These are phyloP conservation scores for Mycosarcoma maydis DNA, from an alignment of 1,284 basidiomycete species.

Conservation along the genomic window DNA sequence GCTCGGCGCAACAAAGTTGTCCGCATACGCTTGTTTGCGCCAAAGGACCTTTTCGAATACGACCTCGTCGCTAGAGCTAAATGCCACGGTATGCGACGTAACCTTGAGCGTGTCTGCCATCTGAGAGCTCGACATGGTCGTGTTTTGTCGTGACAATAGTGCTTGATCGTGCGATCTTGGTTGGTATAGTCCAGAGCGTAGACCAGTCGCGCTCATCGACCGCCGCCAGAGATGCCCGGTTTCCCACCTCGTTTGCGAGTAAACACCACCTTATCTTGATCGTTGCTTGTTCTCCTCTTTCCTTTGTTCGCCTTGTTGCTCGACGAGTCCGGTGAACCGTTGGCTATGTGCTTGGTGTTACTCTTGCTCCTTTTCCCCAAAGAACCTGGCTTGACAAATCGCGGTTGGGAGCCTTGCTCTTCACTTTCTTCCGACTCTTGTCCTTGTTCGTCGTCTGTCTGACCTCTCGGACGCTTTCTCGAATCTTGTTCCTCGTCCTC, in stretches of 20 bases:
- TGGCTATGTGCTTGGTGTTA: not conserved
- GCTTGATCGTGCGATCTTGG: no score
- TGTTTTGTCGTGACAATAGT: no score
- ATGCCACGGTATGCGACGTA: no score
- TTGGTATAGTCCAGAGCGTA: not conserved
- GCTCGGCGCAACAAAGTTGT: slow-evolving; percentile 82
- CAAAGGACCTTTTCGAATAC: slow-evolving; percentile 85
- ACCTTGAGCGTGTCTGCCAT: no score
- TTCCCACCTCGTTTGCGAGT: slow-evolving; percentile 38
- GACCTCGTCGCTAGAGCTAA: not conserved
- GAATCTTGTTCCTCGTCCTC: slow-evolving; percentile 3
- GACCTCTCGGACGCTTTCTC: slow-evolving; percentile 1
- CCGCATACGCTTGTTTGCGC: slow-evolving; percentile 79
- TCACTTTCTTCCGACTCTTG: slow-evolving; percentile 13
- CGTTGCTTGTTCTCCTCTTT: slow-evolving; percentile 1
- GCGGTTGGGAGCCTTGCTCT: not conserved
- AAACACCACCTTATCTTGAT: slow-evolving; percentile 40
- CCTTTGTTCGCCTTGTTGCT: slow-evolving; percentile 10
- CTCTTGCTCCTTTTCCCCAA: slow-evolving; percentile 3
- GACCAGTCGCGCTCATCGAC: slow-evolving; percentile 1
- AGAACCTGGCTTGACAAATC: slow-evolving; percentile 33
- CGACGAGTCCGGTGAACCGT: not conserved
- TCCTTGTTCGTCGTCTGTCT: not conserved
- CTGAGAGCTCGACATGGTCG: no score
- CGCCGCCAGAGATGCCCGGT: slow-evolving; percentile 33